Evolutionary conservation across 2,329 filamentous ascomycete species (phyloP).

Genomic region (Magnaporthiopsis rhizophila): DNA sequence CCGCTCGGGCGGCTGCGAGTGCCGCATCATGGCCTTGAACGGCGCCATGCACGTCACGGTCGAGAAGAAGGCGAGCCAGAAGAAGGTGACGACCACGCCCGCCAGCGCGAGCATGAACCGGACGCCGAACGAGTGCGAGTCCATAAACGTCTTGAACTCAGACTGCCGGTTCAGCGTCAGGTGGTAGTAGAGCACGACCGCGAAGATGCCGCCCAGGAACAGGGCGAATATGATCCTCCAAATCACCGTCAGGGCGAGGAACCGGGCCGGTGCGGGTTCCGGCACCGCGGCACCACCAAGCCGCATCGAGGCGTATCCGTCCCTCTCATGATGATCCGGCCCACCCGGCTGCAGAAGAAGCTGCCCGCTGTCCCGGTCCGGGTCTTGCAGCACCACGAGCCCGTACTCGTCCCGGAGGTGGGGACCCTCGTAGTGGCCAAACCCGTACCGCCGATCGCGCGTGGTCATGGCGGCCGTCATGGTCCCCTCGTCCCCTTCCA

Average conservation of each 20-base stretch:
- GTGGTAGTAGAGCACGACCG: slow-evolving; percentile 33
- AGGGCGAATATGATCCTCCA: slow-evolving; percentile 25
- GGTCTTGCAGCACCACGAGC: slow-evolving; percentile 19
- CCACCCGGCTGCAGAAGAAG: slow-evolving; percentile 8
- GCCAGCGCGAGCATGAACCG: slow-evolving; percentile 33
- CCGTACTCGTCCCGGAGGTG: slow-evolving; percentile 22
- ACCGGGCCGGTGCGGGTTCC: slow-evolving; percentile 14
- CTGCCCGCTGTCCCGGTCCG: slow-evolving; percentile 15
- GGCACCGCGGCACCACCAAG: not conserved
- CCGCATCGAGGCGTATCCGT: not conserved
- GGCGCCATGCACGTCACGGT: slow-evolving; percentile 18
- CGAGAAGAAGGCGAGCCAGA: slow-evolving; percentile 32
- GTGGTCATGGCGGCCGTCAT: slow-evolving; percentile 15
- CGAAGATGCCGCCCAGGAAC: slow-evolving; percentile 25
- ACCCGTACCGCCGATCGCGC: slow-evolving; percentile 18
- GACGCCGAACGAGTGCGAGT: slow-evolving; percentile 32
- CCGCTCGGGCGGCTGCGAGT: slow-evolving; percentile 25
- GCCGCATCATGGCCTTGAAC: slow-evolving; percentile 26
- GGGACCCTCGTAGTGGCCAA: slow-evolving; percentile 21
- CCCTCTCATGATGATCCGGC: slow-evolving; percentile 7
- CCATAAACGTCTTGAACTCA: slow-evolving; percentile 22
- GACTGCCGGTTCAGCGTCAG: slow-evolving; percentile 15
- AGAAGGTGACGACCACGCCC: slow-evolving; percentile 32
- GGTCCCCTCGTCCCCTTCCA: slow-evolving; percentile 13
- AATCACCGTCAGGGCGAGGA: slow-evolving; percentile 26